Base-by-base conservation (phyloP, 371 early-diverging fungal genomes). In the Mucor circinelloides region DNA sequence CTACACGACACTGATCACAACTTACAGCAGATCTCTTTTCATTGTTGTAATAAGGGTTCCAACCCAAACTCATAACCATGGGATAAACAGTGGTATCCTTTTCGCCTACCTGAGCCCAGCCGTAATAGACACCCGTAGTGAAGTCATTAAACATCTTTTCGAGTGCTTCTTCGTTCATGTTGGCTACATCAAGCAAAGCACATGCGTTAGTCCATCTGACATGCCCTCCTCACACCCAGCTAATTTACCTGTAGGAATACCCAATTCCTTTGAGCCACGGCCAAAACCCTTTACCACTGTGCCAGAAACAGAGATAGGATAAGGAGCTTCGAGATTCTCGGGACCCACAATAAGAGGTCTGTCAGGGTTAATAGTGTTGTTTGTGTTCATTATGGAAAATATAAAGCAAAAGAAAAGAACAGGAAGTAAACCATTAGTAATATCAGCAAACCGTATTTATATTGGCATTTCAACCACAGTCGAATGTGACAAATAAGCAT, bases 11-110 rank as follows among this genome's bases (percentile, higher is more conserved):
- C 2, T 19, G 2, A n/a, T 19, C 9, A 9, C 8, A 1, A 82
- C 88, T 74, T 83, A 92, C 93, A 54, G 95, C 97, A 23, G 97
- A 95, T 55, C 91, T 87, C 81, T 95, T 94, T 76, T 96, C 94
- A 80, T 98, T 98, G 68, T 98, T 93, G 77, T 95, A 99, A 77
- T 88, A 98, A 27, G 98, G 98, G 76, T 99, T 99, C 99, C 99
- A 99, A 21, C 99, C 99, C 56, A 95, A 88, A 69, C 95, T 95
- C 97, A 97, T 96, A 34, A 97, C 98, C 98, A 98, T 98, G 9
- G 96, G 96, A 69, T 89, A 89, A 23, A 97, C 92, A 17, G 70
- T 68, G 10, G 74, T 64, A 60, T 75, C 63, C 19, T 71, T 77
- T 64, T 72, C 75, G 12, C 78, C 83, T 15, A 98, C 88, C 42